Percentiles rank a stretch among this genome's conserved stretches.
Conservation (phyloP, 108 stramenopile genomes). For the Cyclotella kingstonii region DNA sequence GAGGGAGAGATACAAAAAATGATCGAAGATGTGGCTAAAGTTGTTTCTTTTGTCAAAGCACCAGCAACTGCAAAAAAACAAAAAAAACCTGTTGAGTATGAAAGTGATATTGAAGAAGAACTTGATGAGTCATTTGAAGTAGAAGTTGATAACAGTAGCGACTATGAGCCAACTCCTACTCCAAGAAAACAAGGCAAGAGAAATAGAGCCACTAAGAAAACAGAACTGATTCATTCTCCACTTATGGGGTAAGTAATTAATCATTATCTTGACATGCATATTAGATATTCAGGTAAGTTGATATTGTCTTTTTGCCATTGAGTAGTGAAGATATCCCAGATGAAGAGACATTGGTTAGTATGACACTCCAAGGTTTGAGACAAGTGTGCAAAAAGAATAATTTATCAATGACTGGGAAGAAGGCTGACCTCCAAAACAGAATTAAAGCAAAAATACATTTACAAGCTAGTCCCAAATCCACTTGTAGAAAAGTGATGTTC, state of each 20-base stretch:
- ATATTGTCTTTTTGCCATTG: background rate
- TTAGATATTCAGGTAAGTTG: background rate
- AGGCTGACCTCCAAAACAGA: slow-evolving; percentile 35
- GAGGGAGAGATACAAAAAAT: slow-evolving; percentile 32
- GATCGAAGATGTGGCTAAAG: slow-evolving; percentile 37
- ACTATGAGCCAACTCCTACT: slow-evolving; percentile 34
- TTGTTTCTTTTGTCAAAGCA: slow-evolving; percentile 19
- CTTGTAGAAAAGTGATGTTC: slow-evolving; percentile 25
- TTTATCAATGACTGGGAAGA: slow-evolving; percentile 35
- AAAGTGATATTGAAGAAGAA: slow-evolving; percentile 28
- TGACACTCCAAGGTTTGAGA: slow-evolving; percentile 32
- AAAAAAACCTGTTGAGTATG: slow-evolving; percentile 1
- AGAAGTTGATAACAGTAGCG: slow-evolving; percentile 35
- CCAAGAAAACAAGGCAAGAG: slow-evolving; percentile 19
- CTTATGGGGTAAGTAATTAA: background rate
- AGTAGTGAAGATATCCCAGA: slow-evolving; percentile 20
- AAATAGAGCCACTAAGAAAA: slow-evolving; percentile 1
- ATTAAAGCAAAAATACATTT: slow-evolving; percentile 9
- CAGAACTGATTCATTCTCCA: background rate
- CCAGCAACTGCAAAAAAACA: slow-evolving; percentile 21
- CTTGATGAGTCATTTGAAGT: slow-evolving; percentile 41
- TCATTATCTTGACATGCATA: background rate
- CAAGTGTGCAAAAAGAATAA: slow-evolving; percentile 30
- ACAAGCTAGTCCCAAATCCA: slow-evolving; percentile 2
- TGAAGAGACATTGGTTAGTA: slow-evolving; percentile 18